Evolutionary conservation across 139 green algal species (phyloP), one percentile per base, ranked within the genome.

Genomic region (Picochlorum sp.): DNA sequence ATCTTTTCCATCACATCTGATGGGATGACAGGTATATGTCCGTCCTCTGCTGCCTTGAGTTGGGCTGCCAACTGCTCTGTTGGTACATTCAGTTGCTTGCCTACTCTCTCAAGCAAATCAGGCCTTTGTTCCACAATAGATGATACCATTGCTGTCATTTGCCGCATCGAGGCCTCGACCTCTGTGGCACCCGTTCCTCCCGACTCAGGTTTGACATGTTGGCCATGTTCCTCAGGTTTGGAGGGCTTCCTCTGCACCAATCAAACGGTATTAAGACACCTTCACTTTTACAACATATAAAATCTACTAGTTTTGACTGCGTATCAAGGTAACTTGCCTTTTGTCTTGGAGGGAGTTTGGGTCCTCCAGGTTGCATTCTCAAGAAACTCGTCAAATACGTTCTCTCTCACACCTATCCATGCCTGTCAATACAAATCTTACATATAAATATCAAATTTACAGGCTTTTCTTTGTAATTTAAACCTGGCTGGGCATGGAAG

Each of bases 241-340:
- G 58, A 65, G 7, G 20, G 58, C 21, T 65, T 65, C 23, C 58
- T 65, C 41, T 65, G 23, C 44, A 65, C 14, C 28, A 7, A 30
- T 30, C 28, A 30, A 30, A 30, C 28, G 28, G 28, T 30, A 30
- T 30, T 30, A 30, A 30, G 28, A 30, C 28, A 30, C 28, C 6
- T 14, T 51, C 45, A 51, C 45, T 58, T 13, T 30, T 6, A 30
- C 2, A 30, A 30, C 28, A 30, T 6, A 30, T 30, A 30, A 30
- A 30, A 41, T 41, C 7, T 41, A 41, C 8, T 41, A 7, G 34
- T 41, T 41, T 41, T 41, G 7, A 41, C 0, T 41, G 34, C 34
- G 34, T 41, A 41, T 41, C 34, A 59, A 18, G 21, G 20, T 8
- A 26, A 59, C 51, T 38, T 14, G 26, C 51, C 51, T 30, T 30